Conservation (phyloP, 495 filamentous ascomycete genomes). For the Penicillium pulvis region DNA sequence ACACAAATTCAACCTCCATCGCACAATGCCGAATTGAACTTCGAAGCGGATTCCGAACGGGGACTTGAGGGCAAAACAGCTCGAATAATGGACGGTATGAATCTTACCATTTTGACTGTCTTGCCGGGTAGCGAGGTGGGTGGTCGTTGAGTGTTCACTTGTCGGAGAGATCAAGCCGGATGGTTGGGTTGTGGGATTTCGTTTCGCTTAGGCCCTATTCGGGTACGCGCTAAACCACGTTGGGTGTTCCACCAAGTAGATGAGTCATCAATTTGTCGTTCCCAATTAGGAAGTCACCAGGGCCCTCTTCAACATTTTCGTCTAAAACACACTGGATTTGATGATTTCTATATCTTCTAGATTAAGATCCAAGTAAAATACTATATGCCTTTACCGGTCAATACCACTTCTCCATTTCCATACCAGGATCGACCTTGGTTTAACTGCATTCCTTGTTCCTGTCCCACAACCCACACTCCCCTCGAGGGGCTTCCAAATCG, state of each 20-base stretch:
- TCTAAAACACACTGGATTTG: neutral
- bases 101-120: constrained; percentile 63
- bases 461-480: constrained; percentile 72
- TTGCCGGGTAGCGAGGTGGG: constrained; percentile 50
- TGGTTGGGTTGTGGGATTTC: constrained; percentile 51
- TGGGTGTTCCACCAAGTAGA: constrained; percentile 16
- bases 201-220: constrained; percentile 55
- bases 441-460: constrained; percentile 73
- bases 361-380: constrained; percentile 9
- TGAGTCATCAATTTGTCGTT: constrained; percentile 5
- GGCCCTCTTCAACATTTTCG: neutral
- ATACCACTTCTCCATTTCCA: constrained; percentile 69
- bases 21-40: constrained; percentile 18
- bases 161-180: constrained; percentile 46
- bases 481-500: constrained; percentile 46
- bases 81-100: constrained; percentile 20
- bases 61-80: constrained; percentile 26
- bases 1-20: constrained; percentile 21
- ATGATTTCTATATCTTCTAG: neutral
- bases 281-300: constrained; percentile 15
- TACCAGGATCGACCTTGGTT: constrained; percentile 79
- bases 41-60: constrained; percentile 27
- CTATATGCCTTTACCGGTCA: constrained; percentile 56
- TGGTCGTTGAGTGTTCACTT: constrained; percentile 54
- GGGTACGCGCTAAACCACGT: constrained; percentile 37